Conservation (phyloP, 805 yeast species). For the Zygosaccharomyces siamensis region DNA sequence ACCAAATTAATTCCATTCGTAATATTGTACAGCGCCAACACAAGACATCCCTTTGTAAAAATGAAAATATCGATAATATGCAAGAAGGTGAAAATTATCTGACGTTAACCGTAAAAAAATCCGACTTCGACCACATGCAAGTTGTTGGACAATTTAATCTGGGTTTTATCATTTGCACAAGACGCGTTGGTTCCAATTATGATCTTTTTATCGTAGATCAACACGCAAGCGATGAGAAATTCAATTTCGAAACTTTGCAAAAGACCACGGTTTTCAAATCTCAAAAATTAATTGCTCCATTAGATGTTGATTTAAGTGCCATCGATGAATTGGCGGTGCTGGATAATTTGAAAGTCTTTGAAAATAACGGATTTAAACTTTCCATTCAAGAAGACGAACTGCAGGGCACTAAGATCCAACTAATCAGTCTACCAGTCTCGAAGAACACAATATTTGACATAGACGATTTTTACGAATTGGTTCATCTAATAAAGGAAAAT, state of each 20-base stretch:
- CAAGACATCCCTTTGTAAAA: constrained; percentile 15
- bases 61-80: constrained; percentile 44
- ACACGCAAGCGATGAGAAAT: constrained; percentile 97
- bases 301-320: constrained; percentile 57
- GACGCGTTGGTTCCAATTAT: constrained; percentile 36
- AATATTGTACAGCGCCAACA: constrained; percentile 6
- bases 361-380: constrained; percentile 73
- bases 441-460: constrained; percentile 62
- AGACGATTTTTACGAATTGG: constrained; percentile 67
- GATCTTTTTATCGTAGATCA: constrained; percentile 90
- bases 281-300: constrained; percentile 65
- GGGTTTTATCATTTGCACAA: constrained; percentile 83
- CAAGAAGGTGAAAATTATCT: constrained; percentile 54
- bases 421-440: constrained; percentile 68
- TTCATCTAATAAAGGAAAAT: constrained; percentile 58
- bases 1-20: background rate
- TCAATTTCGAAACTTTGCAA: constrained; percentile 72
- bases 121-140: constrained; percentile 69
- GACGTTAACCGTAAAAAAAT: constrained; percentile 58
- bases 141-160: constrained; percentile 90
- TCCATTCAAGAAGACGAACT: constrained; percentile 43
- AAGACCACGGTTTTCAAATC: constrained; percentile 51
- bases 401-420: constrained; percentile 53
- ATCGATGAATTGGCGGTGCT: constrained; percentile 72
- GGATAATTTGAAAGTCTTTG: constrained; percentile 54